phyloP scores from a whole-genome alignment of 2,329 filamentous ascomycete genomes.

The Aspergillus jensenii region DNA sequence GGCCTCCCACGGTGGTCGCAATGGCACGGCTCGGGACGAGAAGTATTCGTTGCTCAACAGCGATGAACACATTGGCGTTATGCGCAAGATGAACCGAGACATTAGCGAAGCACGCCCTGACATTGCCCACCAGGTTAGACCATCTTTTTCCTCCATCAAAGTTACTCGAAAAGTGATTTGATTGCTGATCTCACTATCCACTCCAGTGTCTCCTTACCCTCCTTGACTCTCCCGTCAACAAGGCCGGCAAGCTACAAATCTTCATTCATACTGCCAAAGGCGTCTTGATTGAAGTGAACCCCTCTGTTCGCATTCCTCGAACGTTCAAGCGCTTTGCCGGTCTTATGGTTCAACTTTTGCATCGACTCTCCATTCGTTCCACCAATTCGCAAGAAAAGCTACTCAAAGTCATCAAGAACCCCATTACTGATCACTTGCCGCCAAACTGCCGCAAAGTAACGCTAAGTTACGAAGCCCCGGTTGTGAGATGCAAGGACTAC shows the following conservation, averaged over 20 bases:
- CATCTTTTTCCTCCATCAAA: neutral
- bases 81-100: conserved; percentile 99
- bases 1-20: conserved; percentile 69
- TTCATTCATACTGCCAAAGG: conserved; percentile 98
- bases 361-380: conserved; percentile 92
- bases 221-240: conserved; percentile 97
- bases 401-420: conserved; percentile 95
- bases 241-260: conserved; percentile 94
- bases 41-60: conserved; percentile 98
- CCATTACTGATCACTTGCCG: conserved; percentile 93
- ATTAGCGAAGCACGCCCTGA: conserved; percentile 97
- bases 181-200: conserved; percentile 17
- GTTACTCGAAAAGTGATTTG: neutral
- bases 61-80: conserved; percentile 97
- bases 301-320: conserved; percentile 94
- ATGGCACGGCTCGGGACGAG: conserved; percentile 72
- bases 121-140: conserved; percentile 92
- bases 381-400: conserved; percentile 98
- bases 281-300: conserved; percentile 95
- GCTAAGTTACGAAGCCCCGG: conserved; percentile 85
- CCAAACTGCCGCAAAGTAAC: conserved; percentile 98
- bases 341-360: conserved; percentile 96
- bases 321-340: conserved; percentile 99
- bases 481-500: conserved; percentile 87
- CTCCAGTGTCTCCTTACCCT: conserved; percentile 89